A percentile compares a stretch with the other conserved stretches of the same genome.
phyloP scores from a whole-genome alignment of 768 basidiomycete genomes.

The Termitomyces sp. region DNA sequence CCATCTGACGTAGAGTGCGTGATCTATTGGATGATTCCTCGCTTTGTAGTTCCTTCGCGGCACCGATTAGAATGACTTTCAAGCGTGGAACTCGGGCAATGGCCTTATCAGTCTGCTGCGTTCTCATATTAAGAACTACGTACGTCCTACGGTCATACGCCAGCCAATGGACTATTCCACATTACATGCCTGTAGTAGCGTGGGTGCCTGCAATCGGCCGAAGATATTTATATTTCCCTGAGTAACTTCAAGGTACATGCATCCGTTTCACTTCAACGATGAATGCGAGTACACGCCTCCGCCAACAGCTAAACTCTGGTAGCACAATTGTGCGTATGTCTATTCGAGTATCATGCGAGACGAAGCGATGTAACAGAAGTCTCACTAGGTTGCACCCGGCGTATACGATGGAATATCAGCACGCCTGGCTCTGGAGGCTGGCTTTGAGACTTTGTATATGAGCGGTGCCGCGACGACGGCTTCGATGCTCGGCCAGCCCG shows the following conservation, averaged over 20 bases:
- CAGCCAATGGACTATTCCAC: neutral
- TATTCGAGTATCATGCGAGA: neutral
- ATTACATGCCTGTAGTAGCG: neutral
- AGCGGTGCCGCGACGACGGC: conserved; percentile 52
- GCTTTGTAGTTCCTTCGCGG: neutral
- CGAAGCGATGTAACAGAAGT: too few species aligned
- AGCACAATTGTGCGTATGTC: conserved; percentile 7
- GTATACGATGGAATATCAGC: conserved; percentile 54
- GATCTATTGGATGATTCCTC: neutral
- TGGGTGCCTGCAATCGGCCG: neutral
- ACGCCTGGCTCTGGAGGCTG: conserved; percentile 49
- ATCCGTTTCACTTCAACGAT: neutral
- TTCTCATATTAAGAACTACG: too few species aligned
- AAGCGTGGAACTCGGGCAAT: neutral
- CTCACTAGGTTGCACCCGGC: conserved; percentile 25
- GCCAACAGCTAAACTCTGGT: conserved; percentile 9
- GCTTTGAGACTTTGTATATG: conserved; percentile 52
- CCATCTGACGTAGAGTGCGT: neutral
- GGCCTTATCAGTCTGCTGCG: neutral
- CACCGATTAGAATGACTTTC: neutral
- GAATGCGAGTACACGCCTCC: conserved; percentile 16
- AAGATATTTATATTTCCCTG: neutral
- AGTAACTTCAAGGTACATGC: neutral
- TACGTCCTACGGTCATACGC: too few species aligned
- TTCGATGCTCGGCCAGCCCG: conserved; percentile 53